phyloP scores from a whole-genome alignment of 139 green algal species.

The Eudorina sp. region DNA sequence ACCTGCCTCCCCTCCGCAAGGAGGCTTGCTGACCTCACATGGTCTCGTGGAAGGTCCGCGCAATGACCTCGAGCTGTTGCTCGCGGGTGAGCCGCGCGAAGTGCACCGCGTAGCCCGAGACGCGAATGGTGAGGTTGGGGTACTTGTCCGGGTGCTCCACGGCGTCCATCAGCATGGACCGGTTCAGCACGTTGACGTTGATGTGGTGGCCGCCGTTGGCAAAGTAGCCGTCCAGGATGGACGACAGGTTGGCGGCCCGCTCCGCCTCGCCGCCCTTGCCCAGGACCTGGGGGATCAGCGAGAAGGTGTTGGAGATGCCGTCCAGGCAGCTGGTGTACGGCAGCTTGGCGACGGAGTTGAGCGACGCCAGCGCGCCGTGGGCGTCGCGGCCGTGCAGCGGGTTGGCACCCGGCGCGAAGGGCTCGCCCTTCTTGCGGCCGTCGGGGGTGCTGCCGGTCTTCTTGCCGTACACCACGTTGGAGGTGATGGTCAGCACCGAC shows the following conservation, averaged over 20 bases:
- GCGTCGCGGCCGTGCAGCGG: slow-evolving; percentile 79
- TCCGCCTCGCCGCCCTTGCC: slow-evolving; percentile 56
- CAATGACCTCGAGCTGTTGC: slow-evolving; percentile 81
- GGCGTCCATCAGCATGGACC: slow-evolving; percentile 79
- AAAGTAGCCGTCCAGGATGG: slow-evolving; percentile 85
- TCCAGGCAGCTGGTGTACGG: slow-evolving; percentile 77
- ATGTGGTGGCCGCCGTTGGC: slow-evolving; percentile 77
- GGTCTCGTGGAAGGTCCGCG: slow-evolving; percentile 74
- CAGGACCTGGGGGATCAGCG: slow-evolving; percentile 71
- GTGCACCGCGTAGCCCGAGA: slow-evolving; percentile 84
- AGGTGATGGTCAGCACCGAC: slow-evolving; percentile 85
- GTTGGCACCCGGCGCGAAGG: slow-evolving; percentile 80
- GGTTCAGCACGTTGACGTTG: slow-evolving; percentile 82
- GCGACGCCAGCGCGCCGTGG: slow-evolving; percentile 74
- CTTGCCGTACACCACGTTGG: slow-evolving; percentile 81
- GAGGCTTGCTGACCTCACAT: no score
- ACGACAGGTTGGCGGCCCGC: slow-evolving; percentile 70
- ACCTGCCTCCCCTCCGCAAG: no score
- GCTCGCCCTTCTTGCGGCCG: slow-evolving; percentile 76
- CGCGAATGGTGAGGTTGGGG: slow-evolving; percentile 84
- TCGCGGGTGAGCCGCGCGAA: slow-evolving; percentile 80
- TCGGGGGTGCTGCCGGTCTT: slow-evolving; percentile 80
- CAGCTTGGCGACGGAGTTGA: slow-evolving; percentile 71
- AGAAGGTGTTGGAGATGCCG: slow-evolving; percentile 86
- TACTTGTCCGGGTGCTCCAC: slow-evolving; percentile 74